Conservation (phyloP, 768 basidiomycete species). For the Naematelia aurantialba region DNA sequence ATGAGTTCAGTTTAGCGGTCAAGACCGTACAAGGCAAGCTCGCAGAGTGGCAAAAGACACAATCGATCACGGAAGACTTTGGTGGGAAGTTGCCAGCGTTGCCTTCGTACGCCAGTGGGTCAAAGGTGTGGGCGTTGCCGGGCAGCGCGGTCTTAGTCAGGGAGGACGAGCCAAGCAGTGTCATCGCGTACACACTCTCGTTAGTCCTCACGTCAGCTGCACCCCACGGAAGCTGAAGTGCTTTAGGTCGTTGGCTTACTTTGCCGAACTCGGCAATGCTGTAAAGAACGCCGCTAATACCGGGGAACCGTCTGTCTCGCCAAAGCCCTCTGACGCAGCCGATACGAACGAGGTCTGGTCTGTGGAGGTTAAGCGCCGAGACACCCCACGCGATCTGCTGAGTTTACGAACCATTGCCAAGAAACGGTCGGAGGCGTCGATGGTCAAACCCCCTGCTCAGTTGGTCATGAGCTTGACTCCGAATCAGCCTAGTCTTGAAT, state of each 20-base stretch:
- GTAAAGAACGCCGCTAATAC: conserved; percentile 4
- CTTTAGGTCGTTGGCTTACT: conserved; percentile 31
- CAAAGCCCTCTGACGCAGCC: conserved; percentile 6
- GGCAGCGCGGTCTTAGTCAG: conserved; percentile 34
- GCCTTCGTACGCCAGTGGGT: conserved; percentile 16
- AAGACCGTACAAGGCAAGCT: neutral
- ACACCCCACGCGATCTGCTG: conserved; percentile 35
- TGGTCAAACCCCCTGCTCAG: conserved; percentile 6
- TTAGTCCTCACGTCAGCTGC: conserved; percentile 11
- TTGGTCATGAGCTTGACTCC: conserved; percentile 25
- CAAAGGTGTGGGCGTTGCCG: conserved; percentile 22
- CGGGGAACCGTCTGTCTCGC: neutral
- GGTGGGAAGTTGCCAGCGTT: neutral
- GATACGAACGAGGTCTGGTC: conserved; percentile 19
- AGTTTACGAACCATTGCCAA: conserved; percentile 31
- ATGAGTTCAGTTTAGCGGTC: conserved; percentile 5
- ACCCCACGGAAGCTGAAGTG: neutral
- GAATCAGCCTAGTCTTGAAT: conserved; percentile 29
- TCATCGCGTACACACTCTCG: conserved; percentile 43
- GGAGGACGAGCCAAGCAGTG: conserved; percentile 37
- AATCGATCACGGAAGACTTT: neutral
- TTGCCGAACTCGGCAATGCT: conserved; percentile 23
- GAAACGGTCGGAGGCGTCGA: conserved; percentile 31
- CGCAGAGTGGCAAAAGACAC: conserved; percentile 10
- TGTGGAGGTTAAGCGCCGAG: conserved; percentile 29